Evolutionary conservation across 352 stramenopile species (phyloP).

Genomic region (Globisporangium middletonii): DNA sequence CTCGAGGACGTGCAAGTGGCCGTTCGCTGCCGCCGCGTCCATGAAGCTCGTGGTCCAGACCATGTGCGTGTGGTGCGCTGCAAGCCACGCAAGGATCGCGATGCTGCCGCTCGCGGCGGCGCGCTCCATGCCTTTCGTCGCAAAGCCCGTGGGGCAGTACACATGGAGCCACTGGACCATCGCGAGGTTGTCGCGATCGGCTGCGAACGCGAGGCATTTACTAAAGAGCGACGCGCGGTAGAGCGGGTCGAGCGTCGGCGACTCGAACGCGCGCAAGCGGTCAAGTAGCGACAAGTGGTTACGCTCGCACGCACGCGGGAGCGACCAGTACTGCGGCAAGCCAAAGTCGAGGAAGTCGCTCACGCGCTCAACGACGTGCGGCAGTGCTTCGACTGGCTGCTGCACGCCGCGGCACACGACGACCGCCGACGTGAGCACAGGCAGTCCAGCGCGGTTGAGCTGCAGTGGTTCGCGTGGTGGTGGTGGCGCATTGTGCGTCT

Average conservation of each 20-base stretch:
- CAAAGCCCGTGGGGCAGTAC: slow-evolving; percentile 11
- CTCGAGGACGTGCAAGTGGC: slow-evolving; percentile 11
- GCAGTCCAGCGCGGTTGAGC: slow-evolving; percentile 5
- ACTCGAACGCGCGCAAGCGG: slow-evolving; percentile 5
- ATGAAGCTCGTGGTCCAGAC: slow-evolving; percentile 10
- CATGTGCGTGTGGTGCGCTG: slow-evolving; percentile 5
- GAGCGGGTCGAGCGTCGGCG: slow-evolving; percentile 2
- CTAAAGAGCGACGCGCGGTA: slow-evolving; percentile 9
- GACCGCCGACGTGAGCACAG: slow-evolving; percentile 7
- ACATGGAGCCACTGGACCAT: slow-evolving; percentile 15
- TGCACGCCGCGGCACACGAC: slow-evolving; percentile 9
- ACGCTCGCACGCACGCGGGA: slow-evolving; percentile 9
- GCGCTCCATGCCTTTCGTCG: slow-evolving; percentile 12
- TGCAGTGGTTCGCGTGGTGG: neutral
- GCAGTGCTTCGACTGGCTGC: slow-evolving; percentile 4
- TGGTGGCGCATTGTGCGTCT: neutral
- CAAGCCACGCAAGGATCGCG: slow-evolving; percentile 10
- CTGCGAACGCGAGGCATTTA: slow-evolving; percentile 7
- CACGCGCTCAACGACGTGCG: slow-evolving; percentile 11
- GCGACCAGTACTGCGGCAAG: slow-evolving; percentile 9
- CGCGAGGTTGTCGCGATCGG: slow-evolving; percentile 7
- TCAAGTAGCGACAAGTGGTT: slow-evolving; percentile 10
- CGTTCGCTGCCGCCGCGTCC: slow-evolving; percentile 8
- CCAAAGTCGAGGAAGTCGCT: slow-evolving; percentile 14
- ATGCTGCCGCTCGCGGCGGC: slow-evolving; percentile 8